These are phyloP conservation scores for Thymus quinquecostatus DNA, from an alignment of 257 asterid genomes.

Conservation along the genomic window DNA sequence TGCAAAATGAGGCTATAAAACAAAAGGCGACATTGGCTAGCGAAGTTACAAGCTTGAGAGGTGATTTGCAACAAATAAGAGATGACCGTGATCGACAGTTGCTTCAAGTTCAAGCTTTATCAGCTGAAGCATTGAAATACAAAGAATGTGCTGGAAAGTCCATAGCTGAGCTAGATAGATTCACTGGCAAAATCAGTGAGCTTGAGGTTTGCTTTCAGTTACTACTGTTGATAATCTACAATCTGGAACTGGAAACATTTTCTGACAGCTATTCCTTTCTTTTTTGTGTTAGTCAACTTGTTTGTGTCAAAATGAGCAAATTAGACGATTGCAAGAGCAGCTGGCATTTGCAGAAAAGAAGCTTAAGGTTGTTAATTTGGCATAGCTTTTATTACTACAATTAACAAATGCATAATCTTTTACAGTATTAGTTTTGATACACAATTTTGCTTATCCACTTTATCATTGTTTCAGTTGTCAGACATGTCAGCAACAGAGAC, in stretches of 20 bases:
- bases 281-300: conserved; percentile 61
- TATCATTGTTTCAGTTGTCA: conserved; percentile 49
- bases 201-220: conserved; percentile 63
- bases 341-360: conserved; percentile 69
- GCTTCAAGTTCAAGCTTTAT: conserved; percentile 57
- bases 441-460: neutral
- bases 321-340: conserved; percentile 69
- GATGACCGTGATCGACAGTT: conserved; percentile 80
- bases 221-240: no score
- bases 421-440: no score
- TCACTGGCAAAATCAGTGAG: conserved; percentile 48
- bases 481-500: conserved; percentile 69
- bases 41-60: conserved; percentile 73
- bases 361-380: conserved; percentile 52
- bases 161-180: conserved; percentile 50
- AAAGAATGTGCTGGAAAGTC: conserved; percentile 68
- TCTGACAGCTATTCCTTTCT: conserved; percentile 9
- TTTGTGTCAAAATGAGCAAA: conserved; percentile 63
- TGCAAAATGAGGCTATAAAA: conserved; percentile 68
- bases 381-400: neutral
- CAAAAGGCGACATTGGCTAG: conserved; percentile 71
- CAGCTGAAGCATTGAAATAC: conserved; percentile 55
- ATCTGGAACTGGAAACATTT: neutral
- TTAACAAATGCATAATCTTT: neutral
- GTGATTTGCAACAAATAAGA: conserved; percentile 76